Base-by-base conservation (phyloP, 768 basidiomycete species). In the Mycena rosella region DNA sequence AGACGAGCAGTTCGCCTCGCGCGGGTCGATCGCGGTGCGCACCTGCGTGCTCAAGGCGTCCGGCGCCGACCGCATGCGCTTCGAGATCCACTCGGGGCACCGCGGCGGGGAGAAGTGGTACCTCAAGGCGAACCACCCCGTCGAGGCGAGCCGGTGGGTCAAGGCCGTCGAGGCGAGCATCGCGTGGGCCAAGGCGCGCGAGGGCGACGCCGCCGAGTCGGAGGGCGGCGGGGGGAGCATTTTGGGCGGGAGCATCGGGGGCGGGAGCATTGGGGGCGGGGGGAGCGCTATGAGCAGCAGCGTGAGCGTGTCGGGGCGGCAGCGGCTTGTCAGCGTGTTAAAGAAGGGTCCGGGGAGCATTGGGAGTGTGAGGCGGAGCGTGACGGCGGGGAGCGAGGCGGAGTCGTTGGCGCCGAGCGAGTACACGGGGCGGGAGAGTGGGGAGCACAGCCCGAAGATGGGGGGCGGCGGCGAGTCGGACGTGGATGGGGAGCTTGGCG, bases 11-110 rank as follows among this genome's bases (percentile, higher is more conserved):
- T 82, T 96, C 32, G 90, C 95, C 0, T 91, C 90, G 53, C 87
- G 96, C 22, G 96, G 96, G 0, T 91, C 95, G 0, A 96, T 98
- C 70, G 88, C 91, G 3, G 93, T 98, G 90, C 90, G 89, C 72
- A 90, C 86, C 0, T 96, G 95, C 0, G 79, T 85, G 6, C 79
- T 96, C 22, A 90, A 88, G 72, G 68, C 82, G 20, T 82, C 86
- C 9, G 77, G 84, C 42, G 73, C 77, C 29, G 89, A 93, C 68
- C 87, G 90, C 54, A 82, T 89, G 22, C 89, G 94, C 17, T 96
- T 99, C 72, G 96, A 97, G 74, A 87, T 99, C 7, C 89, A 91
- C 65, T 88, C 90, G 6, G 78, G 83, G 1, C 88, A 88, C 1
- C 79, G 84, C 5, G 81, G 85, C 18, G 83, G 85, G 34, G 90